These are phyloP conservation scores for Podosphaera leucotricha DNA, from an alignment of 2,329 filamentous ascomycete genomes.

Conservation along the genomic window DNA sequence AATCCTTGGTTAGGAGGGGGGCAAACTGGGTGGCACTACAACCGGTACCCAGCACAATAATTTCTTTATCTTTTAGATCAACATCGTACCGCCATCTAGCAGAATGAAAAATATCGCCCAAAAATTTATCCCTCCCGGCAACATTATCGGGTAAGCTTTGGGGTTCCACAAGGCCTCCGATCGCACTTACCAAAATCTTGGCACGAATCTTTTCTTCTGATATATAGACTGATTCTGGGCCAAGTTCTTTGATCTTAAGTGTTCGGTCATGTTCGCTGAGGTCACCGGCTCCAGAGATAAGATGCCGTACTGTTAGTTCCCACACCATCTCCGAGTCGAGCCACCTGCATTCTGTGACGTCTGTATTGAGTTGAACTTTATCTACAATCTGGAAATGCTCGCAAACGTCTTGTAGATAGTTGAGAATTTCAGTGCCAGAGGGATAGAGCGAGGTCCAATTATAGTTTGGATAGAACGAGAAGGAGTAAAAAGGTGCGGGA, in stretches of 20 bases:
- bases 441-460: constrained; percentile 48
- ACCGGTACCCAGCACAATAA: constrained; percentile 29
- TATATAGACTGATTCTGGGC: constrained; percentile 23
- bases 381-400: constrained; percentile 29
- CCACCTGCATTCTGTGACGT: constrained; percentile 23
- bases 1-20: constrained; percentile 18
- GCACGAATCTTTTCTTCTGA: constrained; percentile 26
- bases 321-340: not conserved
- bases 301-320: constrained; percentile 14
- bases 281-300: constrained; percentile 29
- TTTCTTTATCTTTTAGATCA: constrained; percentile 20
- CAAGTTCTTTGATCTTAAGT: constrained; percentile 20
- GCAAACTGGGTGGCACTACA: constrained; percentile 30
- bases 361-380: constrained; percentile 33
- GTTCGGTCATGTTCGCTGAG: constrained; percentile 23
- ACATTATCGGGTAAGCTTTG: constrained; percentile 41
- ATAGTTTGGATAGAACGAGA: constrained; percentile 41
- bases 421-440: constrained; percentile 40
- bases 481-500: constrained; percentile 33
- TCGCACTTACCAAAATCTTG: constrained; percentile 29
- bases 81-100: constrained; percentile 26
- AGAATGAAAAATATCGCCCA: constrained; percentile 32
- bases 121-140: constrained; percentile 24
- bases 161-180: constrained; percentile 35
- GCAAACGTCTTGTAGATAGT: constrained; percentile 40